These are phyloP conservation scores for Globisporangium heterothallicum DNA, from an alignment of 352 stramenopile genomes.

Conservation along the genomic window DNA sequence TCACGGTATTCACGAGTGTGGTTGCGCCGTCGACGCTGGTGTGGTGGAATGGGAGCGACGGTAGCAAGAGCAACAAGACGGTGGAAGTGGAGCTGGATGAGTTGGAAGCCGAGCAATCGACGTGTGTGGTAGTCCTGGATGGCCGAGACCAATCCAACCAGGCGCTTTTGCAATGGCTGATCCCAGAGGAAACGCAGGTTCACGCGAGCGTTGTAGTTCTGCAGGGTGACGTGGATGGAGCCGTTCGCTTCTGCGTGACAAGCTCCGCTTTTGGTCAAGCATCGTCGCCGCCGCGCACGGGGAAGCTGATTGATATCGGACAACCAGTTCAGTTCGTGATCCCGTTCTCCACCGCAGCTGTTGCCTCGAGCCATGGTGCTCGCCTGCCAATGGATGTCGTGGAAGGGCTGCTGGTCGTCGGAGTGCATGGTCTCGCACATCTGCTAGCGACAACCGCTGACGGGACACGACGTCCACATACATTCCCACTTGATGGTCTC, in stretches of 20 bases:
- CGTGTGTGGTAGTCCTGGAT: slow-evolving; percentile 24
- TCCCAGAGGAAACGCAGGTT: slow-evolving; percentile 9
- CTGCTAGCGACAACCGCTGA: background rate
- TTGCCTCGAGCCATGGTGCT: too few relatives aligned
- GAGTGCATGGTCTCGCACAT: background rate
- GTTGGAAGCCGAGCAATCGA: slow-evolving; percentile 67
- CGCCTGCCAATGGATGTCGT: background rate
- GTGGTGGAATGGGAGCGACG: slow-evolving; percentile 8
- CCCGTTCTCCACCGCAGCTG: slow-evolving; percentile 5
- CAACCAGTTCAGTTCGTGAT: slow-evolving; percentile 15
- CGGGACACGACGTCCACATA: background rate
- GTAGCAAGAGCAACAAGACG: background rate
- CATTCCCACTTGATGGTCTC: background rate
- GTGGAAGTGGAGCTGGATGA: slow-evolving; percentile 32
- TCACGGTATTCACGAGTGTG: slow-evolving; percentile 41
- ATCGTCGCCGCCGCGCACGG: background rate
- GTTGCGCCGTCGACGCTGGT: slow-evolving; percentile 51
- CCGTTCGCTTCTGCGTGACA: slow-evolving; percentile 27
- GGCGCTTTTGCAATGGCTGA: slow-evolving; percentile 24
- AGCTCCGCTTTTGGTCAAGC: background rate
- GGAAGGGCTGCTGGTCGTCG: slow-evolving; percentile 7
- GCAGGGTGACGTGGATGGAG: slow-evolving; percentile 55
- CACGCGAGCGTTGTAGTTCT: slow-evolving; percentile 24
- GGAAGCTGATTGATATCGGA: slow-evolving; percentile 8
- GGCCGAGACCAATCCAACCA: slow-evolving; percentile 7